Base-by-base conservation (phyloP, 176 grass and related monocot species). In the Eragrostis curvula region DNA sequence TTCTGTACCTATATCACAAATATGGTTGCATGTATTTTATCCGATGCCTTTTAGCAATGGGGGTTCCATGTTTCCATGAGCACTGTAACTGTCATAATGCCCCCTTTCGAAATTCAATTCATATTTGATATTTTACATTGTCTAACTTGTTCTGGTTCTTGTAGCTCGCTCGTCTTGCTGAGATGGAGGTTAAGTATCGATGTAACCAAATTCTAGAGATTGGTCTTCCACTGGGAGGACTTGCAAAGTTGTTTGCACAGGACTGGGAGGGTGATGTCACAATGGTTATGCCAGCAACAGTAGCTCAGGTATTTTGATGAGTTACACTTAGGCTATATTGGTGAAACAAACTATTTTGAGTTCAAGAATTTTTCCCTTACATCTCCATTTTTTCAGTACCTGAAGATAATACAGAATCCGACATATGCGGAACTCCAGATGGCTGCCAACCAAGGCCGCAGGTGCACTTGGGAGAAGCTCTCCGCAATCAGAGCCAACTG, bases 191-290 rank as follows among this genome's bases (percentile, higher is more conserved):
- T 52, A 98, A 95, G 51, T 92, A 98, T 84, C 80, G 96, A 63
- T 98, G 92, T 74, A 90, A 98, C 71, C 96, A 98, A 91, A 79
- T 95, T 83, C 87, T 98, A 8, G 88, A 98, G 71, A 88, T 98
- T 47, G 92, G 93, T 46, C 90, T 98, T 73, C 92, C 92, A 15
- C 55, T 98, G 43, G 96, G 96, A 72, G 96, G 96, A 14, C 67
- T 98, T 57, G 96, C 92, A 6, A 98, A 98, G 39, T 81, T 93
- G 61, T 98, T 98, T 72, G 92, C 96, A 76, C 96, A 98, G 79
- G 96, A 98, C 70, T 95, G 93, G 96, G 92, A 95, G 72, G 96
- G 96, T 77, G 92, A 95, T 83, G 89, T 98, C 50, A 98, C 96
- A 21, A 71, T 98, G 70, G 92, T 98, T 87, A 95, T 98, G 96